Conservation (phyloP, 2,329 filamentous ascomycete species). For the Claviceps sp. region DNA sequence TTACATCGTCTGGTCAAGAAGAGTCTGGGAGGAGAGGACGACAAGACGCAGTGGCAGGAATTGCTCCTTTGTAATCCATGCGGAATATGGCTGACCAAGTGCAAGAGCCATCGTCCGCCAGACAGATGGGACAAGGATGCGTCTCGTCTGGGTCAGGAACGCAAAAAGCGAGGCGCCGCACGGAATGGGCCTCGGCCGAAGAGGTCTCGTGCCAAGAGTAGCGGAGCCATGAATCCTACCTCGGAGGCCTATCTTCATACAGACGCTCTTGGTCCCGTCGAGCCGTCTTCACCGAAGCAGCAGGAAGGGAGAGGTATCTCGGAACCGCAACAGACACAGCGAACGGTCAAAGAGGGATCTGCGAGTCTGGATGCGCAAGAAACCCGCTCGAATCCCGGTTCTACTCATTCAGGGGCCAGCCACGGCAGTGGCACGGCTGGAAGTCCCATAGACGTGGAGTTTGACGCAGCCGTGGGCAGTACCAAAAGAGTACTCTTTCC, state of each 20-base stretch:
- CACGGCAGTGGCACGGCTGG: slow-evolving; percentile 42
- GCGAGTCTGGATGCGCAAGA: slow-evolving; percentile 8
- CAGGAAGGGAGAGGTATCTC: slow-evolving; percentile 8
- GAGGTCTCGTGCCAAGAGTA: slow-evolving; percentile 36
- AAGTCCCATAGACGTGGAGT: slow-evolving; percentile 41
- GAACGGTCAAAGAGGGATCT: neutral
- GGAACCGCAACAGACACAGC: slow-evolving; percentile 6
- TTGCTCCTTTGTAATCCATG: slow-evolving; percentile 87
- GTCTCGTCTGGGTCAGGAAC: slow-evolving; percentile 36
- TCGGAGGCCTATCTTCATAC: slow-evolving; percentile 43
- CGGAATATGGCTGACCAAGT: slow-evolving; percentile 88
- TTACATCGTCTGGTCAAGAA: slow-evolving; percentile 72
- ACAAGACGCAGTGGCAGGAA: slow-evolving; percentile 55
- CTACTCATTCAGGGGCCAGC: slow-evolving; percentile 40
- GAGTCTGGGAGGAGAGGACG: slow-evolving; percentile 44
- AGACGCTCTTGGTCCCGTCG: slow-evolving; percentile 36
- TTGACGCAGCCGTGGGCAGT: slow-evolving; percentile 33
- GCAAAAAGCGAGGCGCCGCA: slow-evolving; percentile 33
- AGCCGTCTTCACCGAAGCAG: slow-evolving; percentile 22
- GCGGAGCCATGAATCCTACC: slow-evolving; percentile 29
- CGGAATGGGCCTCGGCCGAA: slow-evolving; percentile 29
- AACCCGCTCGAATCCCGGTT: slow-evolving; percentile 21
- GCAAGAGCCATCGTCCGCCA: slow-evolving; percentile 67
- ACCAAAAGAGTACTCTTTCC: slow-evolving; percentile 66
- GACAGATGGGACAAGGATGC: slow-evolving; percentile 67